These are phyloP conservation scores for Sherardia arvensis DNA, from an alignment of 257 asterid species.

Conservation along the genomic window DNA sequence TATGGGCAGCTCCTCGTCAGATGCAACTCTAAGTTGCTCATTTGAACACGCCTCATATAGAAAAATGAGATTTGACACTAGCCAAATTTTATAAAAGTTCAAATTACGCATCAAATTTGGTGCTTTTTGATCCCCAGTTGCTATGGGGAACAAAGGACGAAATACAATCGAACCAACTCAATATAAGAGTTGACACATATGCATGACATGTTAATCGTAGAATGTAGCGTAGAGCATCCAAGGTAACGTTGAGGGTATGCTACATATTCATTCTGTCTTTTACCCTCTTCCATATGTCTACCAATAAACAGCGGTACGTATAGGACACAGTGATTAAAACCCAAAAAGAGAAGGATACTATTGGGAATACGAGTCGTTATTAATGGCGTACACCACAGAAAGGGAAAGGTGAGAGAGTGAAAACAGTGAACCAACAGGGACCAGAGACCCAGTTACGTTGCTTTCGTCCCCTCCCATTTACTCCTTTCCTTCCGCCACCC, in stretches of 20 bases:
- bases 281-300: neutral
- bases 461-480: constrained; percentile 24
- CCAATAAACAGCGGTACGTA: neutral
- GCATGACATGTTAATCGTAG: too few relatives aligned
- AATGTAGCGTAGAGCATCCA: too few relatives aligned
- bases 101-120: constrained; percentile 9
- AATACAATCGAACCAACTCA: neutral
- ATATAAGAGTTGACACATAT: too few relatives aligned
- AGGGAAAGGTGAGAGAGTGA: neutral
- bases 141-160: constrained; percentile 1
- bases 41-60: too few relatives aligned
- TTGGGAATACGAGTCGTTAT: neutral
- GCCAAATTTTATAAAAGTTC: too few relatives aligned
- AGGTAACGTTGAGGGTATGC: neutral
- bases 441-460: constrained; percentile 28
- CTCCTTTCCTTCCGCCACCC: neutral
- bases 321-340: neutral
- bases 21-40: too few relatives aligned
- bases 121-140: constrained; percentile 2
- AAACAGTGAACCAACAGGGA: constrained; percentile 19
- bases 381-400: constrained; percentile 9
- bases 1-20: too few relatives aligned
- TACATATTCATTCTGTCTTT: neutral
- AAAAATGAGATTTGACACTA: too few relatives aligned
- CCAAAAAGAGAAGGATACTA: neutral